Conservation (phyloP, 768 basidiomycete genomes). For the Hygrophorus pudorinus region DNA sequence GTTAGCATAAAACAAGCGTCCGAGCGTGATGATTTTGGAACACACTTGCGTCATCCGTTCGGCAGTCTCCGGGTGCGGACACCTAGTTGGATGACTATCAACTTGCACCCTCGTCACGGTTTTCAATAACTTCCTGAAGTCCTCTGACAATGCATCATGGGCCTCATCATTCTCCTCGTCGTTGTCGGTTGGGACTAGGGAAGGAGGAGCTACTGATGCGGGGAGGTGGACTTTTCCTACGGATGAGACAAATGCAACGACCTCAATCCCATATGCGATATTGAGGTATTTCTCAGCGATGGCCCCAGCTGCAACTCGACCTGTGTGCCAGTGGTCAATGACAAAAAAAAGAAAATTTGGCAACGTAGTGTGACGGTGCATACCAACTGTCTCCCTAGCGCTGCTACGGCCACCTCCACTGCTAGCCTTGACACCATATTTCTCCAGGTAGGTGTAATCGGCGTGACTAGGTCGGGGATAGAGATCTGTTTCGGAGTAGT, state of each 20-base stretch:
- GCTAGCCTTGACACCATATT: constrained; percentile 96
- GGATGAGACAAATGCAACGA: constrained; percentile 93
- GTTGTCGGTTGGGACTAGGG: constrained; percentile 21
- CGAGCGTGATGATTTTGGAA: neutral
- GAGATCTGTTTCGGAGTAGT: constrained; percentile 96
- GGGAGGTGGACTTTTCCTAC: constrained; percentile 91
- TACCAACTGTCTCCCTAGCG: constrained; percentile 95
- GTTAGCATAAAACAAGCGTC: neutral
- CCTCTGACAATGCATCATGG: constrained; percentile 70
- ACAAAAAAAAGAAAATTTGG: neutral
- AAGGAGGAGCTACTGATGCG: constrained; percentile 31
- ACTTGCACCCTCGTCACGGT: constrained; percentile 81
- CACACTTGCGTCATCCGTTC: constrained; percentile 82
- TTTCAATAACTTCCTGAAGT: constrained; percentile 71
- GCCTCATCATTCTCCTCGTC: constrained; percentile 50
- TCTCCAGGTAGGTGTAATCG: constrained; percentile 95
- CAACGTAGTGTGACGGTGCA: constrained; percentile 8
- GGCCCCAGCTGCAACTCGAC: constrained; percentile 94
- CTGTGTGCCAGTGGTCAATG: constrained; percentile 24
- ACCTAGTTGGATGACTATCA: constrained; percentile 79
- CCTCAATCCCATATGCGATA: constrained; percentile 79
- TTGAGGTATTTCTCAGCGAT: constrained; percentile 96
- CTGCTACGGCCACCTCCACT: constrained; percentile 92
- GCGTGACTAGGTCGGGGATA: constrained; percentile 97
- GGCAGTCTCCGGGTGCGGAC: constrained; percentile 84